phyloP scores from a whole-genome alignment of 768 basidiomycete genomes.

The Naganishia onofrii region DNA sequence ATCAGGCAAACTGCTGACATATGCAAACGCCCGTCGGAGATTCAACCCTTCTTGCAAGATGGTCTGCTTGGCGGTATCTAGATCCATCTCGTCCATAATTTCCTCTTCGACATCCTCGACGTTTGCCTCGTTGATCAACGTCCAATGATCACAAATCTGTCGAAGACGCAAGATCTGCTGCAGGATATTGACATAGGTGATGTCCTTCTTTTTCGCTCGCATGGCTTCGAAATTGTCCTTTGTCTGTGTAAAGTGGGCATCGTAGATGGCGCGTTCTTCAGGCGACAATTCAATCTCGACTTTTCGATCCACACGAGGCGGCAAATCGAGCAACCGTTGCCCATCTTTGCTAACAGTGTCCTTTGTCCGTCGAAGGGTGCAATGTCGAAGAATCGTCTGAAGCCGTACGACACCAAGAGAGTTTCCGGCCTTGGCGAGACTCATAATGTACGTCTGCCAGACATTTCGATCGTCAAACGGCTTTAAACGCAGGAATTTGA shows the following conservation, averaged over 20 bases:
- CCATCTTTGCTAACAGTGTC: slow-evolving; percentile 79
- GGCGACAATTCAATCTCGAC: slow-evolving; percentile 78
- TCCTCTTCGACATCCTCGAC: slow-evolving; percentile 55
- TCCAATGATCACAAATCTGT: slow-evolving; percentile 96
- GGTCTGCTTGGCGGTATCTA: slow-evolving; percentile 68
- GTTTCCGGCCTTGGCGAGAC: slow-evolving; percentile 81
- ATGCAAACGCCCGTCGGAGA: slow-evolving; percentile 67
- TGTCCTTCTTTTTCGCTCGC: slow-evolving; percentile 90
- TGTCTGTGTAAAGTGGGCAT: slow-evolving; percentile 65
- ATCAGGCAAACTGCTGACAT: slow-evolving; percentile 57
- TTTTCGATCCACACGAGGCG: slow-evolving; percentile 84
- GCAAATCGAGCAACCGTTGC: slow-evolving; percentile 77
- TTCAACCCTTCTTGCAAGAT: slow-evolving; percentile 79
- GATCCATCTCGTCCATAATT: slow-evolving; percentile 49
- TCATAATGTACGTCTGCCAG: slow-evolving; percentile 91
- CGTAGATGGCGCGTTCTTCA: slow-evolving; percentile 79
- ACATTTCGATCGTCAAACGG: slow-evolving; percentile 89
- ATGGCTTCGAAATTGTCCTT: slow-evolving; percentile 67
- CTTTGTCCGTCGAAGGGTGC: slow-evolving; percentile 94
- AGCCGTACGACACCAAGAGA: slow-evolving; percentile 85
- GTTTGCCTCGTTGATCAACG: slow-evolving; percentile 65
- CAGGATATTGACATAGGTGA: slow-evolving; percentile 90
- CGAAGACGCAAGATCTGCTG: slow-evolving; percentile 93
- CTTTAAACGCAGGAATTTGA: slow-evolving; percentile 88
- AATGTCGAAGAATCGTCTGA: slow-evolving; percentile 93